Conservation (phyloP, 2,329 filamentous ascomycete genomes). For the Cladosporium sp. region DNA sequence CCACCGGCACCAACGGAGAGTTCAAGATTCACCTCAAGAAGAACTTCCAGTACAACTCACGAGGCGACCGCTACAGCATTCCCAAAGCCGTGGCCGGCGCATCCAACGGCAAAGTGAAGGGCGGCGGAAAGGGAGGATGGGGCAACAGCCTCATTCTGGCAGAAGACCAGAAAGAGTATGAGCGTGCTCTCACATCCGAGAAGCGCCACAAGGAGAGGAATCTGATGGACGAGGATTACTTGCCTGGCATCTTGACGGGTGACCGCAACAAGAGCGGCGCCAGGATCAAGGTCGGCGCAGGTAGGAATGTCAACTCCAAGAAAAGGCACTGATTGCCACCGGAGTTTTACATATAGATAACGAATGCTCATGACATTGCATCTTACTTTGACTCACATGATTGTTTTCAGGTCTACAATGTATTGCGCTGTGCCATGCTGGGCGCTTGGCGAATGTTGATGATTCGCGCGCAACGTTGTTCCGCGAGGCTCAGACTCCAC, state of each 20-base stretch:
- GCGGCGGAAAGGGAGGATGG: slow-evolving; percentile 82
- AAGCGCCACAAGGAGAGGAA: slow-evolving; percentile 66
- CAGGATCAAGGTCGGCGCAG: slow-evolving; percentile 75
- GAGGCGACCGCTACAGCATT: slow-evolving; percentile 87
- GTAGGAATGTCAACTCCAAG: slow-evolving; percentile 77
- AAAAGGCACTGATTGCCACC: slow-evolving; percentile 40
- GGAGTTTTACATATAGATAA: slow-evolving; percentile 5
- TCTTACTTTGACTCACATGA: background rate
- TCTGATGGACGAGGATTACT: slow-evolving; percentile 90
- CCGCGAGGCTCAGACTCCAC: background rate
- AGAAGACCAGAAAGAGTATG: slow-evolving; percentile 95
- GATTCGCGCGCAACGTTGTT: background rate
- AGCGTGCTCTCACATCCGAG: slow-evolving; percentile 58
- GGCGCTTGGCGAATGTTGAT: too few species aligned
- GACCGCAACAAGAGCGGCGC: slow-evolving; percentile 62
- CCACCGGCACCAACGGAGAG: slow-evolving; percentile 71
- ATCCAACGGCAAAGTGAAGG: slow-evolving; percentile 67
- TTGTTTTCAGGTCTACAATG: too few species aligned
- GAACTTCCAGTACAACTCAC: slow-evolving; percentile 94
- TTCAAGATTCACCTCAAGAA: slow-evolving; percentile 85
- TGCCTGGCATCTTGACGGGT: slow-evolving; percentile 79
- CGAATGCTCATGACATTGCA: slow-evolving; percentile 9
- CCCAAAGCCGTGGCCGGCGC: slow-evolving; percentile 83
- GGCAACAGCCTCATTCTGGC: slow-evolving; percentile 76
- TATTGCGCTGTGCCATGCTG: too few species aligned